Evolutionary conservation across 805 yeast genomes (phyloP).

Genomic region (Lachancea dasiensis): DNA sequence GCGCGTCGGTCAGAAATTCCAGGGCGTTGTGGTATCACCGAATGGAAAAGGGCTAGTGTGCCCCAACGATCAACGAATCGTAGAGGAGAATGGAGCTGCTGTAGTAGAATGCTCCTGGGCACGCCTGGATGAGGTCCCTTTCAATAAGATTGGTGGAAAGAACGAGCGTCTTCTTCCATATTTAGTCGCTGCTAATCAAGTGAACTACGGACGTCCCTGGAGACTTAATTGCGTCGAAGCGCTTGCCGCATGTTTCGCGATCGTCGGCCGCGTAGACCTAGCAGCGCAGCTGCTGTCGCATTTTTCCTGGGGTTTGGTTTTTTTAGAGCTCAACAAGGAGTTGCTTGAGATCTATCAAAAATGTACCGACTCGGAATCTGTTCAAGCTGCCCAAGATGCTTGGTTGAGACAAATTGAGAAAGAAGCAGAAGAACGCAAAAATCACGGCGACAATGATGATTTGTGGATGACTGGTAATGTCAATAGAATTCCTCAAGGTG

Average conservation of each 20-base stretch:
- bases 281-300: conserved; percentile 69
- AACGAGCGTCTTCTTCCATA: conserved; percentile 85
- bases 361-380: conserved; percentile 77
- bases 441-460: conserved; percentile 48
- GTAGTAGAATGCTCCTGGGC: conserved; percentile 99
- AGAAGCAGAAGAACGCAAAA: conserved; percentile 59
- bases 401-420: conserved; percentile 66
- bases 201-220: conserved; percentile 96
- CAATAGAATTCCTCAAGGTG: conserved; percentile 39
- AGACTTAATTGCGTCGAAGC: conserved; percentile 95
- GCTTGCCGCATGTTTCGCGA: conserved; percentile 92
- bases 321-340: conserved; percentile 75
- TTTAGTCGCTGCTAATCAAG: conserved; percentile 93
- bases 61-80: conserved; percentile 75
- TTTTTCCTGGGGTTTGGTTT: conserved; percentile 92
- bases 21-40: conserved; percentile 88
- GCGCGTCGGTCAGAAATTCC: conserved; percentile 89
- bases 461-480: conserved; percentile 77
- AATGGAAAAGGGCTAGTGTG: conserved; percentile 87
- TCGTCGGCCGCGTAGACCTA: conserved; percentile 87
- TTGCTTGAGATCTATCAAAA: conserved; percentile 64
- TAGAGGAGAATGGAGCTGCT: conserved; percentile 82
- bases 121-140: conserved; percentile 93
- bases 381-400: conserved; percentile 61
- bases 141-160: conserved; percentile 83